These are phyloP conservation scores for Melanogaster broomeanus DNA, from an alignment of 768 basidiomycete species.

Conservation along the genomic window DNA sequence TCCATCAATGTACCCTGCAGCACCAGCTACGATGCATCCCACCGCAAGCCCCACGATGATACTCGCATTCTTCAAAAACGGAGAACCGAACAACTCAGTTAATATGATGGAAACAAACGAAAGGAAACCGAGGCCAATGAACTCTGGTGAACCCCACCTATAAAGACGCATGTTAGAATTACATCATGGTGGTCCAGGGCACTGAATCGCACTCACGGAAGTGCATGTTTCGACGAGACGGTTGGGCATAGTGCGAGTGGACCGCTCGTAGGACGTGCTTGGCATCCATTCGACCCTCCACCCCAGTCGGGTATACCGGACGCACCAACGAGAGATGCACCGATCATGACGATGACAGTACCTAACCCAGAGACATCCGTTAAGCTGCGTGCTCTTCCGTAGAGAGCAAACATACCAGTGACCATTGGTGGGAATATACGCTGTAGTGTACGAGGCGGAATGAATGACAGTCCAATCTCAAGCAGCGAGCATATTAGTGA, in stretches of 20 bases:
- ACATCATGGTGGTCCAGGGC: neutral
- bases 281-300: slow-evolving; percentile 77
- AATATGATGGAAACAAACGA: slow-evolving; percentile 76
- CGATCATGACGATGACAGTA: slow-evolving; percentile 79
- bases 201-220: slow-evolving; percentile 45
- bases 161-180: neutral
- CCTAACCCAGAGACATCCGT: slow-evolving; percentile 38
- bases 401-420: slow-evolving; percentile 47
- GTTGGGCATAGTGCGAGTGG: slow-evolving; percentile 74
- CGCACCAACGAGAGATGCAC: slow-evolving; percentile 71
- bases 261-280: slow-evolving; percentile 57
- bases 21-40: slow-evolving; percentile 81
- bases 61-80: slow-evolving; percentile 80
- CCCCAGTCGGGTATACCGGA: slow-evolving; percentile 84
- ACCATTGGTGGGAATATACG: slow-evolving; percentile 80
- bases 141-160: slow-evolving; percentile 81
- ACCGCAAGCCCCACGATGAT: slow-evolving; percentile 75
- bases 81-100: slow-evolving; percentile 81
- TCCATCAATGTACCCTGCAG: slow-evolving; percentile 74
- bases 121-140: slow-evolving; percentile 86
- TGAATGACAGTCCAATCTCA: slow-evolving; percentile 77
- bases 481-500: slow-evolving; percentile 77
- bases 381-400: neutral
- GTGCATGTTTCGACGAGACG: slow-evolving; percentile 66
- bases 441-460: slow-evolving; percentile 62